Conservation (phyloP, 2,329 filamentous ascomycete species). For the Botryotinia calthae region DNA sequence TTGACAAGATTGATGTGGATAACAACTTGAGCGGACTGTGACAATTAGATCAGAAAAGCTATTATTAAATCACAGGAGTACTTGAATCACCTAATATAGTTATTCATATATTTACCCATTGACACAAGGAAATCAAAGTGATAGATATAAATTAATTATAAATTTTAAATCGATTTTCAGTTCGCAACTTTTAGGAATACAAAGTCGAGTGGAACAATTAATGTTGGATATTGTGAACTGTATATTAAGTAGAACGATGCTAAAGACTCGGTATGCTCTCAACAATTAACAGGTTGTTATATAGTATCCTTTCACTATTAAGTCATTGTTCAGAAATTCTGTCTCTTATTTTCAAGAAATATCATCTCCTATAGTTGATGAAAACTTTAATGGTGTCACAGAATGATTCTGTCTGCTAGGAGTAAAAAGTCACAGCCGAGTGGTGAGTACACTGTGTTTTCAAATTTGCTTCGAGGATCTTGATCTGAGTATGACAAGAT, state of each 20-base stretch:
- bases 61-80: too few relatives aligned
- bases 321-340: background rate
- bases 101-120: too few relatives aligned
- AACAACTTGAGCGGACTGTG: too few relatives aligned
- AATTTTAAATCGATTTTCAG: too few relatives aligned
- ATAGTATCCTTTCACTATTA: background rate
- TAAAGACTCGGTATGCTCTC: background rate
- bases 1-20: too few relatives aligned
- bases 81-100: too few relatives aligned
- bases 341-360: background rate
- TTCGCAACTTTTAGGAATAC: too few relatives aligned
- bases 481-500: background rate
- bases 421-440: background rate
- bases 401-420: background rate
- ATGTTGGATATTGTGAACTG: background rate
- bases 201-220: background rate
- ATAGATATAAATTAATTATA: too few relatives aligned
- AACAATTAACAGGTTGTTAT: background rate
- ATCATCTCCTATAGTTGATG: accelerated
- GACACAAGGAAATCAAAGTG: too few relatives aligned
- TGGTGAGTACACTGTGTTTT: background rate
- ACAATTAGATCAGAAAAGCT: too few relatives aligned
- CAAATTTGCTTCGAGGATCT: background rate
- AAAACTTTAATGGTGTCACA: background rate
- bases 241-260: background rate